Percentiles rank a stretch among this genome's conserved stretches.
Conservation (phyloP, 2,329 filamentous ascomycete genomes). For the Grosmannia huntii region DNA sequence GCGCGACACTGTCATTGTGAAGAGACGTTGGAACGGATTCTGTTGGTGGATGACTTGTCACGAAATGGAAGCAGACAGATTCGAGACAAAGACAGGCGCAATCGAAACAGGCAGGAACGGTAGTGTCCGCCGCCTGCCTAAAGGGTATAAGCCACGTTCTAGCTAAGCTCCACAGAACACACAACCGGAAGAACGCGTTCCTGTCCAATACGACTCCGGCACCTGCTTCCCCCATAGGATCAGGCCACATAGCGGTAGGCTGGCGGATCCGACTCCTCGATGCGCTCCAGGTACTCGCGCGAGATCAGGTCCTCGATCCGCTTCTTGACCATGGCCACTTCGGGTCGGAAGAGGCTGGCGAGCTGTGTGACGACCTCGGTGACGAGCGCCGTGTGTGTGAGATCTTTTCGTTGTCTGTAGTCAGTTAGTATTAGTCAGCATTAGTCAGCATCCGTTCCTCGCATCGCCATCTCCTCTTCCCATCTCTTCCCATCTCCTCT, state of each 20-base stretch:
- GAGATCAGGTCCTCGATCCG: slow-evolving; percentile 68
- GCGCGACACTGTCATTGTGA: not conserved
- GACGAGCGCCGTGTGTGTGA: slow-evolving; percentile 56
- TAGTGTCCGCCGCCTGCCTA: too few relatives aligned
- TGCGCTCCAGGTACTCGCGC: slow-evolving; percentile 64
- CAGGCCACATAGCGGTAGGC: slow-evolving; percentile 59
- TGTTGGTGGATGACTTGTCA: too few relatives aligned
- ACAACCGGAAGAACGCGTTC: not conserved
- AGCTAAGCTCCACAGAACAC: not conserved
- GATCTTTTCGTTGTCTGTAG: slow-evolving; percentile 58
- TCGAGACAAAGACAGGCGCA: not conserved
- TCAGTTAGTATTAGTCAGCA: too few relatives aligned
- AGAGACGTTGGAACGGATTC: not conserved
- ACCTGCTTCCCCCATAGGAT: not conserved
- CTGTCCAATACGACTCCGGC: not conserved
- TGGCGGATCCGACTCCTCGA: slow-evolving; percentile 49
- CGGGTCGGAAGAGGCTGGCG: slow-evolving; percentile 57
- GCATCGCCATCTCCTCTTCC: too few relatives aligned
- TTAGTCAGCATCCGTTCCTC: too few relatives aligned
- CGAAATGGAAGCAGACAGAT: too few relatives aligned
- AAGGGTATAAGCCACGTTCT: not conserved
- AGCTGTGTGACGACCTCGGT: slow-evolving; percentile 62
- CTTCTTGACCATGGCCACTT: slow-evolving; percentile 66
- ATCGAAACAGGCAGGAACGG: too few relatives aligned
- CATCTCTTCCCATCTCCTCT: too few relatives aligned